Evolutionary conservation across 768 basidiomycete genomes (phyloP).

Genomic region (Rhizopogon rudus): DNA sequence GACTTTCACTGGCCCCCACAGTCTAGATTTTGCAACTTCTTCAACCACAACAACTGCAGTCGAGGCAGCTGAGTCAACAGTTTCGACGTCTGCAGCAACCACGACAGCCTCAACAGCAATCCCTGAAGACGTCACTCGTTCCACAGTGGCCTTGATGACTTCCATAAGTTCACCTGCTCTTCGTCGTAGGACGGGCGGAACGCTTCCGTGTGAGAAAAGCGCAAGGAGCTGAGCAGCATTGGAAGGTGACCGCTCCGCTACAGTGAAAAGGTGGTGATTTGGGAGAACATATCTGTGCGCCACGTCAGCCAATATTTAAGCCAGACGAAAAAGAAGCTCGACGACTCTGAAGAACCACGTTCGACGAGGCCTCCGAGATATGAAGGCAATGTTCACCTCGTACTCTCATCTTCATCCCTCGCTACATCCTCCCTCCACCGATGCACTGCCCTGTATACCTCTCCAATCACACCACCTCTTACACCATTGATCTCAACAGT

Average conservation of each 20-base stretch:
- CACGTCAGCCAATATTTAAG: not conserved
- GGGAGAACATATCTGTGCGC: slow-evolving; percentile 60
- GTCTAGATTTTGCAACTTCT: not conserved
- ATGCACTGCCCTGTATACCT: slow-evolving; percentile 70
- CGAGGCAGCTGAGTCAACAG: not conserved
- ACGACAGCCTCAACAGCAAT: not conserved
- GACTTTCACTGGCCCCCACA: not conserved
- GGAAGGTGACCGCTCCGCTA: slow-evolving; percentile 67
- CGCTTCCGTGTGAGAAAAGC: slow-evolving; percentile 41
- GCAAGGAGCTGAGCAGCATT: slow-evolving; percentile 59
- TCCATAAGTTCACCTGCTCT: slow-evolving; percentile 61
- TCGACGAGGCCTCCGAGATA: not conserved
- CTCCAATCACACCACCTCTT: slow-evolving; percentile 40
- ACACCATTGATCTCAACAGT: slow-evolving; percentile 27
- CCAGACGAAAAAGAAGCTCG: not conserved
- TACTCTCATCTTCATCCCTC: slow-evolving; percentile 83
- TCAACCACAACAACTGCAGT: not conserved
- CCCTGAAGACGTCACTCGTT: slow-evolving; percentile 7
- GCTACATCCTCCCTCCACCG: slow-evolving; percentile 79
- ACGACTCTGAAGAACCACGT: not conserved
- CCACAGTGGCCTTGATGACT: slow-evolving; percentile 49
- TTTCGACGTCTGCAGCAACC: not conserved
- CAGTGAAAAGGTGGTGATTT: slow-evolving; percentile 67
- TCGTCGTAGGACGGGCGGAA: slow-evolving; percentile 60
- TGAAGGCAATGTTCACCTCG: slow-evolving; percentile 43